Evolutionary conservation across 225 moss, liverwort and hornwort genomes (phyloP).

Genomic region (Bryoerythrophyllum caledonicum): DNA sequence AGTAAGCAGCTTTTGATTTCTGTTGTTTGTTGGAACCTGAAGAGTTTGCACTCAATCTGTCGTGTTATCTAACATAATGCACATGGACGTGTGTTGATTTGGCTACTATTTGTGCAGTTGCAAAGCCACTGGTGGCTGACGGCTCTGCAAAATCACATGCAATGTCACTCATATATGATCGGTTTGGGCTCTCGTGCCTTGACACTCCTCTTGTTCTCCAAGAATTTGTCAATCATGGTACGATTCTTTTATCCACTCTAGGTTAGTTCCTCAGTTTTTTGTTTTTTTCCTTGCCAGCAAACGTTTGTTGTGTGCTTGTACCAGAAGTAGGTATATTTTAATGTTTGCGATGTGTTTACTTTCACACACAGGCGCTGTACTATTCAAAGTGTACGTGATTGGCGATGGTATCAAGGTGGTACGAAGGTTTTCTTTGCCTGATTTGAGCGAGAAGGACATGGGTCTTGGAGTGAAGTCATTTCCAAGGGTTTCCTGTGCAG

Average conservation of each 20-base stretch:
- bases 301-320: background rate
- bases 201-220: slow-evolving; percentile 37
- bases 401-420: slow-evolving; percentile 41
- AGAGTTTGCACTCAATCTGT: background rate
- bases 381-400: slow-evolving; percentile 42
- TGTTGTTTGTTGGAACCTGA: background rate
- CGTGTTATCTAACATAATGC: background rate
- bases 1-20: slow-evolving; percentile 18
- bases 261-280: background rate
- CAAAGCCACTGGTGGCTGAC: slow-evolving; percentile 45
- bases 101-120: slow-evolving; percentile 25
- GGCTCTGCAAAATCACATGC: slow-evolving; percentile 48
- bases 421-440: slow-evolving; percentile 42
- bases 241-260: background rate
- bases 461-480: slow-evolving; percentile 33
- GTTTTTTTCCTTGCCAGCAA: background rate
- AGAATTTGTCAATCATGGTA: slow-evolving; percentile 43
- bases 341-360: background rate
- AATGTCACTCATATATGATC: slow-evolving; percentile 35
- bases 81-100: background rate
- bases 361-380: slow-evolving; percentile 31
- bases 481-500: slow-evolving; percentile 40
- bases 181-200: slow-evolving; percentile 21
- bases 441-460: slow-evolving; percentile 27
- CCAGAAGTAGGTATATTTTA: background rate